Percentiles rank a stretch among this genome's conserved stretches.
These are phyloP conservation scores for Agroathelia rolfsii DNA, from an alignment of 1,284 basidiomycete species.

Conservation along the genomic window DNA sequence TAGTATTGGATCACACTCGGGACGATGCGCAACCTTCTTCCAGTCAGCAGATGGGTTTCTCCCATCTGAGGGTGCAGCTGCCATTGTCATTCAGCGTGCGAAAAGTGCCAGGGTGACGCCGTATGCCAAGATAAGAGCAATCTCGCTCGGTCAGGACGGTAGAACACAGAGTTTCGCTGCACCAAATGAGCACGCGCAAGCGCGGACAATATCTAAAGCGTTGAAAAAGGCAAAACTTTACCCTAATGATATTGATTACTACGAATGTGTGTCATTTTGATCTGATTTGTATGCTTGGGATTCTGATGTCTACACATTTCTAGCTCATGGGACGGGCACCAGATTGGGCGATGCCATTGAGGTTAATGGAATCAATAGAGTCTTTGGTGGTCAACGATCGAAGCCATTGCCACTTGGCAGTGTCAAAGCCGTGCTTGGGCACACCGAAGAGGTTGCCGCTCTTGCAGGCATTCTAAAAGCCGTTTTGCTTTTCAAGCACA, in stretches of 20 bases:
- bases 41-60: slow-evolving; percentile 12
- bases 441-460: slow-evolving; percentile 13
- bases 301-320: too few species aligned
- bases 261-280: too few species aligned
- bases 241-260: too few species aligned
- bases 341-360: slow-evolving; percentile 10
- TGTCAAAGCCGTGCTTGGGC: slow-evolving; percentile 12
- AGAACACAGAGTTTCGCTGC: slow-evolving; percentile 11
- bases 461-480: slow-evolving; percentile 12
- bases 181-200: slow-evolving; percentile 13
- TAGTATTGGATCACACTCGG: slow-evolving; percentile 11
- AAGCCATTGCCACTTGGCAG: slow-evolving; percentile 8
- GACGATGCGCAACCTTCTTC: slow-evolving; percentile 11
- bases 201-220: slow-evolving; percentile 6
- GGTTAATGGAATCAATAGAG: slow-evolving; percentile 7
- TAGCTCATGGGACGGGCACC: slow-evolving; percentile 11
- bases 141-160: slow-evolving; percentile 11
- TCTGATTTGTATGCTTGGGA: too few species aligned
- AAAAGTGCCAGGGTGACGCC: too few species aligned
- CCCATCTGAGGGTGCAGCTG: slow-evolving; percentile 12
- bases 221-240: slow-evolving; percentile 10
- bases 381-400: slow-evolving; percentile 2
- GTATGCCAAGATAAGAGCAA: slow-evolving; percentile 8
- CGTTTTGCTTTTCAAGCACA: slow-evolving; percentile 10
- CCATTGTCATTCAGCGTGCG: slow-evolving; percentile 11